phyloP scores from a whole-genome alignment of 768 basidiomycete genomes.

The Podaxis sp. region DNA sequence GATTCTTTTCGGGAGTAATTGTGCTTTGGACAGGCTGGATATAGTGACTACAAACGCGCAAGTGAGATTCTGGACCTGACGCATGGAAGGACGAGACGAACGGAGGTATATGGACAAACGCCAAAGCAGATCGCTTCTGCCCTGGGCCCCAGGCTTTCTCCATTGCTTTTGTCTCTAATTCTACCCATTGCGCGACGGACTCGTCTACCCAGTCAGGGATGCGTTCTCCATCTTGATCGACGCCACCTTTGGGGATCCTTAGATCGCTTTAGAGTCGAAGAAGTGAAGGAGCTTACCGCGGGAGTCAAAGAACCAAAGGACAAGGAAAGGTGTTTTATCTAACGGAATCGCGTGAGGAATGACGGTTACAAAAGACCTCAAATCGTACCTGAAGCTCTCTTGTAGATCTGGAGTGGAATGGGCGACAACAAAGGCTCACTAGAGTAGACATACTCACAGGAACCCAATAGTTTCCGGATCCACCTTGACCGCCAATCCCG shows the following conservation, averaged over 20 bases:
- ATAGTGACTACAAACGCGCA: slow-evolving; percentile 27
- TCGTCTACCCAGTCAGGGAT: slow-evolving; percentile 70
- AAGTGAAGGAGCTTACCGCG: slow-evolving; percentile 39
- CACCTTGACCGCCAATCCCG: slow-evolving; percentile 61
- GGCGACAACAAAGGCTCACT: not conserved
- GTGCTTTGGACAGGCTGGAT: slow-evolving; percentile 34
- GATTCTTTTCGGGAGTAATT: slow-evolving; percentile 34
- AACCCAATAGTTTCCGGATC: slow-evolving; percentile 77
- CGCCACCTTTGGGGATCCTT: slow-evolving; percentile 41
- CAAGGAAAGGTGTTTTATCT: slow-evolving; percentile 45
- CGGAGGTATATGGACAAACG: slow-evolving; percentile 79
- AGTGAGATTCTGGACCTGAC: not conserved
- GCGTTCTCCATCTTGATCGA: slow-evolving; percentile 36
- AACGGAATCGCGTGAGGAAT: not conserved
- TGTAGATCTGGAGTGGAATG: slow-evolving; percentile 34
- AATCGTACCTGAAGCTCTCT: slow-evolving; percentile 28
- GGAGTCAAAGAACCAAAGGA: slow-evolving; percentile 82
- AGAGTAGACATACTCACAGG: slow-evolving; percentile 41
- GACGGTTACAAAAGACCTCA: slow-evolving; percentile 20
- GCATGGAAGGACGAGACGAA: slow-evolving; percentile 28
- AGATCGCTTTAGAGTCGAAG: not conserved
- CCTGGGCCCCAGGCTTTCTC: slow-evolving; percentile 56
- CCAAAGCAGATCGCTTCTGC: slow-evolving; percentile 52
- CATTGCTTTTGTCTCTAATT: slow-evolving; percentile 51
- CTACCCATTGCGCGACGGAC: slow-evolving; percentile 61